phyloP scores from a whole-genome alignment of 305 asterid species.

The Salvia sclarea region DNA sequence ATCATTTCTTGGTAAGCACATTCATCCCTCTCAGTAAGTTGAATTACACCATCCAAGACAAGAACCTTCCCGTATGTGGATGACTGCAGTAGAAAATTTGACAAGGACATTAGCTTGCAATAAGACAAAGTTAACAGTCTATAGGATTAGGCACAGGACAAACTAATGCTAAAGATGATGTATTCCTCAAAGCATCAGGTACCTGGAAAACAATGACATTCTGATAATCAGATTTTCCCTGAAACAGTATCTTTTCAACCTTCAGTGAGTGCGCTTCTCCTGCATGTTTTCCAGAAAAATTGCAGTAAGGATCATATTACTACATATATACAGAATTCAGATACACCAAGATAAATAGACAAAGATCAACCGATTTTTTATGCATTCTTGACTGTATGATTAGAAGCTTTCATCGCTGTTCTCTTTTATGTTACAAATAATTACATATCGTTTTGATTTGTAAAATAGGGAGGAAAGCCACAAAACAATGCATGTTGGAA shows the following conservation, averaged over 20 bases:
- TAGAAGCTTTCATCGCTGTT: neutral
- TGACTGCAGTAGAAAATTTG: slow-evolving; percentile 59
- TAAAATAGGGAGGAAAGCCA: neutral
- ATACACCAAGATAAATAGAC: neutral
- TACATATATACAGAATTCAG: neutral
- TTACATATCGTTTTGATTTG: neutral
- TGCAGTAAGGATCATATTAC: slow-evolving; percentile 5
- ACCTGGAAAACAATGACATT: slow-evolving; percentile 95
- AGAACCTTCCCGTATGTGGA: slow-evolving; percentile 96
- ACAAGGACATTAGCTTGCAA: slow-evolving; percentile 25
- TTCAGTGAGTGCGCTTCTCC: slow-evolving; percentile 98
- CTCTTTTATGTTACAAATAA: neutral
- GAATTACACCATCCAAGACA: slow-evolving; percentile 95
- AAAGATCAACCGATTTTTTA: neutral
- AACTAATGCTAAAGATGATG: neutral
- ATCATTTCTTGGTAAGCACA: slow-evolving; percentile 99
- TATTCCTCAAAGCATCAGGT: slow-evolving; percentile 9
- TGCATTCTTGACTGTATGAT: neutral
- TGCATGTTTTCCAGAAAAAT: slow-evolving; percentile 41
- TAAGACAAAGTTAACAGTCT: neutral
- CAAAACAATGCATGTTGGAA: slow-evolving; percentile 4
- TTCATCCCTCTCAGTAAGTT: slow-evolving; percentile 96
- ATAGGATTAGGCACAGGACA: neutral
- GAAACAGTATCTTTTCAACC: slow-evolving; percentile 81
- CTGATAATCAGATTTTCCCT: slow-evolving; percentile 92